phyloP scores from a whole-genome alignment of 257 asterid species.

The Misopates orontium region DNA sequence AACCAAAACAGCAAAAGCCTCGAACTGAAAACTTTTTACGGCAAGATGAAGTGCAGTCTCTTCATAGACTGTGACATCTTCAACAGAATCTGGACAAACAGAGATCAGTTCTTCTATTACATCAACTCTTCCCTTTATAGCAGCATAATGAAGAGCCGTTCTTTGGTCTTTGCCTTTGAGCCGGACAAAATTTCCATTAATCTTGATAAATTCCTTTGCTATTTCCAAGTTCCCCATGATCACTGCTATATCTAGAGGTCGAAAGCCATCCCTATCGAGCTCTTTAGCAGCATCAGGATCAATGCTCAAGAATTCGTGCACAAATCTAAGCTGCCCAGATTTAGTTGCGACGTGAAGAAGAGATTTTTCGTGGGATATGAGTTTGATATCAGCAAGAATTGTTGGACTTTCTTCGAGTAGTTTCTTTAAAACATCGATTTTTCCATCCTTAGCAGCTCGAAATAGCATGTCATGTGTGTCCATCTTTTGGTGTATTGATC shows the following conservation, averaged over 20 bases:
- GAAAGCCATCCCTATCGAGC: slow-evolving; percentile 25
- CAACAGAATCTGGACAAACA: slow-evolving; percentile 19
- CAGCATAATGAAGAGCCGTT: slow-evolving; percentile 31
- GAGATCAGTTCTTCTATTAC: slow-evolving; percentile 18
- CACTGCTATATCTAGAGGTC: slow-evolving; percentile 29
- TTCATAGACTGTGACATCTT: slow-evolving; percentile 32
- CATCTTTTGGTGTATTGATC: slow-evolving; percentile 8
- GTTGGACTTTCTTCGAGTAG: slow-evolving; percentile 23
- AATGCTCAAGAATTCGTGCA: slow-evolving; percentile 19
- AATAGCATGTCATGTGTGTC: slow-evolving; percentile 9
- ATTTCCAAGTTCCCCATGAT: slow-evolving; percentile 26
- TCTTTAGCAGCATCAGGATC: slow-evolving; percentile 27
- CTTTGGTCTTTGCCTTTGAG: slow-evolving; percentile 29
- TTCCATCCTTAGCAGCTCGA: slow-evolving; percentile 28
- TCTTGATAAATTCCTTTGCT: slow-evolving; percentile 16
- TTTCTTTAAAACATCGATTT: slow-evolving; percentile 3
- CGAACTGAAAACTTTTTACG: slow-evolving; percentile 32
- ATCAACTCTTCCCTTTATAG: slow-evolving; percentile 28
- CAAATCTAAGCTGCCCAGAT: slow-evolving; percentile 27
- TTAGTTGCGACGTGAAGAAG: slow-evolving; percentile 30
- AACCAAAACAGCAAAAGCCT: slow-evolving; percentile 26
- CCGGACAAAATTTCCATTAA: slow-evolving; percentile 7
- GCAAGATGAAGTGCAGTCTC: slow-evolving; percentile 44
- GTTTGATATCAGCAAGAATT: slow-evolving; percentile 21
- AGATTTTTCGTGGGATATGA: slow-evolving; percentile 20